These are phyloP conservation scores for Debaryomyces sp. DNA, from an alignment of 1,139 yeast species.

Conservation along the genomic window DNA sequence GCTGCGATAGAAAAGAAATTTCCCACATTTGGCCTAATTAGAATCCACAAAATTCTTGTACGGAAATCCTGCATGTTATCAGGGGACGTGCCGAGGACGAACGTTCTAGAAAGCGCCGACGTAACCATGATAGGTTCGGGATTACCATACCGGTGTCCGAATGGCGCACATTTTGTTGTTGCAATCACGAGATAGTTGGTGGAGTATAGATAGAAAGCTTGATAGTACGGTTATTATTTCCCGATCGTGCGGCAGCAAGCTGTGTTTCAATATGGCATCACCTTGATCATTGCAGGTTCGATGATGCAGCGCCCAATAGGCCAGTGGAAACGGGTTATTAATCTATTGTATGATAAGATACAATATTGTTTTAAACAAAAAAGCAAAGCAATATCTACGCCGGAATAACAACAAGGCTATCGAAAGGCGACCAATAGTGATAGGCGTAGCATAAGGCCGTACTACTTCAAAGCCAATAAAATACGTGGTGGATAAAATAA, in stretches of 20 bases:
- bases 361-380: not conserved
- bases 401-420: too few relatives aligned
- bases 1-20: not conserved
- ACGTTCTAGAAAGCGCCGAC: not conserved
- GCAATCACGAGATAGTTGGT: not conserved
- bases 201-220: not conserved
- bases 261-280: not conserved
- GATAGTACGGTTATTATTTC: not conserved
- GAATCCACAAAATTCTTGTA: not conserved
- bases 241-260: not conserved
- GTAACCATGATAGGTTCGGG: not conserved
- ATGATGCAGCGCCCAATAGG: not conserved
- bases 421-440: not conserved
- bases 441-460: not conserved
- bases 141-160: too few relatives aligned
- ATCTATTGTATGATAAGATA: not conserved
- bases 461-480: not conserved
- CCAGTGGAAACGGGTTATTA: not conserved
- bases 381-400: not conserved
- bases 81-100: not conserved
- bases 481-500: not conserved
- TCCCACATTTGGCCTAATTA: not conserved
- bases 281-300: not conserved
- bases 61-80: not conserved
- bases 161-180: too few relatives aligned